Evolutionary conservation across 176 grass and related monocot species (phyloP), one percentile per base, ranked within the genome.

Genomic region (Elaeis guineensis): DNA sequence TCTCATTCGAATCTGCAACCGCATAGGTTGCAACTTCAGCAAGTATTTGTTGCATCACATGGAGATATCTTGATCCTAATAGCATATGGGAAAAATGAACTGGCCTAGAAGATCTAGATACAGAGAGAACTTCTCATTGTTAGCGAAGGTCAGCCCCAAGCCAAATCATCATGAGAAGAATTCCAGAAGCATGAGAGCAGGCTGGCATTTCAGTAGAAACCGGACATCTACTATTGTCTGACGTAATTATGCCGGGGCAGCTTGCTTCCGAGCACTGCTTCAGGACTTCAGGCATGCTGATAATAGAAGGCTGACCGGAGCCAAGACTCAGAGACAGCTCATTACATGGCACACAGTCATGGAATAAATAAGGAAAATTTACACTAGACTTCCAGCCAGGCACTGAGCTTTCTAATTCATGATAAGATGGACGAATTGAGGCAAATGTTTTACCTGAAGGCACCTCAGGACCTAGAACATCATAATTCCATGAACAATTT

Each of bases 311-410:
- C 17, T 71, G 76, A n/a, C 25, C 54, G 18, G 77, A 81, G 50
- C 70, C 72, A 30, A 93, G 77, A 29, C 70, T 84, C 32, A 93
- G 74, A 17, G 80, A 81, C 11, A 84, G 77, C 63, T 84, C 80
- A 58, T 75, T 93, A 76, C 55, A 52, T 66, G 80, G 62, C 16
- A 59, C 21, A 30, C 18, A 39, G 53, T 63, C 63, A 51, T 61
- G 11, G 44, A 70, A 63, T 4, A 66, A 64, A 32, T 65, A 44
- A 39, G 28, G 61, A 17, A 87, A 65, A 61, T 24, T 72, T 24
- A 55, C 51, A 62, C 62, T 72, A 2, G 84, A 35, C 58, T 30
- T 44, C 50, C 59, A 74, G 24, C 62, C 56, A 78, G 50, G 16
- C 44, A 9, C 70, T 51, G 66, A 60, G 50, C 59, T 63, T 18